These are phyloP conservation scores for Phytophthora tubulina DNA, from an alignment of 352 stramenopile genomes.

Conservation along the genomic window DNA sequence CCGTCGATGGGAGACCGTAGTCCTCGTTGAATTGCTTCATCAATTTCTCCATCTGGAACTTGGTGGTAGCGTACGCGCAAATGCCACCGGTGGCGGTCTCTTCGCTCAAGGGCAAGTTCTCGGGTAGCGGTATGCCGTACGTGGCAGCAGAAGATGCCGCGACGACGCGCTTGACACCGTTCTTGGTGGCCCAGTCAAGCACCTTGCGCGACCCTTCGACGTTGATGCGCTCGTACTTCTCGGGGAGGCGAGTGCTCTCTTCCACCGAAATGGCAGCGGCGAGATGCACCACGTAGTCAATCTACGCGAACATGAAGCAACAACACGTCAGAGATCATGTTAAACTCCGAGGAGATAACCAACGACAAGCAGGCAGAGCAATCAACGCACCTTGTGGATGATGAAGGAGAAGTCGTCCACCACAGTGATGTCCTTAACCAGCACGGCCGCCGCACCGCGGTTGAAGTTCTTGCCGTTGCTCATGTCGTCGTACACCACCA, in stretches of 20 bases:
- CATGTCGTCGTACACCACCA: constrained; percentile 90
- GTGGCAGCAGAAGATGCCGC: constrained; percentile 82
- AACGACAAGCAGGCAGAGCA: not conserved
- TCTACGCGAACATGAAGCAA: constrained; percentile 36
- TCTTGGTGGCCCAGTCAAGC: constrained; percentile 78
- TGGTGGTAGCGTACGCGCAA: constrained; percentile 84
- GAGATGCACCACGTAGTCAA: constrained; percentile 88
- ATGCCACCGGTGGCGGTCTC: constrained; percentile 81
- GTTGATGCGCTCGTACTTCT: constrained; percentile 91
- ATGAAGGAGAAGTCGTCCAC: constrained; percentile 85
- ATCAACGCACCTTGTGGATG: constrained; percentile 68
- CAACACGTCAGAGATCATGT: constrained; percentile 5
- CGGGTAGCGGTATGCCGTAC: constrained; percentile 71
- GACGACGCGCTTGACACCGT: constrained; percentile 82
- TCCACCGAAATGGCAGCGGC: constrained; percentile 87
- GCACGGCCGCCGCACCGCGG: constrained; percentile 67
- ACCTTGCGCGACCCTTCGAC: constrained; percentile 85
- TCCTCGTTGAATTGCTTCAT: constrained; percentile 79
- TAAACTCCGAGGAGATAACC: not conserved
- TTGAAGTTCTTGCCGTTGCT: constrained; percentile 92
- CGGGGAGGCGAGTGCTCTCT: constrained; percentile 84
- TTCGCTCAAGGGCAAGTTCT: constrained; percentile 79
- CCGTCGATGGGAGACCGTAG: constrained; percentile 77
- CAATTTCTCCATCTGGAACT: constrained; percentile 88
- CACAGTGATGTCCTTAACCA: constrained; percentile 88